phyloP scores from a whole-genome alignment of 1,284 basidiomycete species.

The Chiua sp. region DNA sequence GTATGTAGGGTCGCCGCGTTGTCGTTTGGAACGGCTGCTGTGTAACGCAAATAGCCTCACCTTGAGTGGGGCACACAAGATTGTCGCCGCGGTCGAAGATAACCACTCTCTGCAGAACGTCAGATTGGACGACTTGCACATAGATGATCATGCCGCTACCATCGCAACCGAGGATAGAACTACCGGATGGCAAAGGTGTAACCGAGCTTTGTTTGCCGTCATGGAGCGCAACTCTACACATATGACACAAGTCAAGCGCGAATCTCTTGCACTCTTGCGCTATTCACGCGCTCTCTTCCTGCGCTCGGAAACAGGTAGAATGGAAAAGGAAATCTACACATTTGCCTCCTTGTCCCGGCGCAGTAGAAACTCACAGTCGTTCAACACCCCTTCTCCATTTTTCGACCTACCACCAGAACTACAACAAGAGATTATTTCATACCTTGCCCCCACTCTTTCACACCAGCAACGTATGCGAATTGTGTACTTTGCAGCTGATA shows the following conservation, averaged over 20 bases:
- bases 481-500: conserved; percentile 56
- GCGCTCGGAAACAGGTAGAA: conserved; percentile 20
- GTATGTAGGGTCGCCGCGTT: conserved; percentile 55
- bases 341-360: conserved; percentile 7
- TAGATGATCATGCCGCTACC: conserved; percentile 22
- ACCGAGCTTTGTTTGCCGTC: conserved; percentile 40
- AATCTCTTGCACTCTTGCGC: conserved; percentile 57
- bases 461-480: conserved; percentile 60
- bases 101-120: conserved; percentile 58
- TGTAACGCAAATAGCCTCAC: conserved; percentile 38
- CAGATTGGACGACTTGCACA: conserved; percentile 50
- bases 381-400: conserved; percentile 36
- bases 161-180: conserved; percentile 20
- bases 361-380: conserved; percentile 8
- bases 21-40: conserved; percentile 33
- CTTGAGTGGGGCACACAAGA: conserved; percentile 41
- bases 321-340: neutral
- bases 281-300: conserved; percentile 58
- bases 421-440: conserved; percentile 62
- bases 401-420: conserved; percentile 62
- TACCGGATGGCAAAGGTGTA: conserved; percentile 43
- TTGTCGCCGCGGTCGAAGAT: conserved; percentile 49
- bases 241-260: conserved; percentile 46
- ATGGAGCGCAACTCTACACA: conserved; percentile 44
- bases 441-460: conserved; percentile 64